Conservation (phyloP, 495 filamentous ascomycete genomes). For the Bacidia gigantensis region DNA sequence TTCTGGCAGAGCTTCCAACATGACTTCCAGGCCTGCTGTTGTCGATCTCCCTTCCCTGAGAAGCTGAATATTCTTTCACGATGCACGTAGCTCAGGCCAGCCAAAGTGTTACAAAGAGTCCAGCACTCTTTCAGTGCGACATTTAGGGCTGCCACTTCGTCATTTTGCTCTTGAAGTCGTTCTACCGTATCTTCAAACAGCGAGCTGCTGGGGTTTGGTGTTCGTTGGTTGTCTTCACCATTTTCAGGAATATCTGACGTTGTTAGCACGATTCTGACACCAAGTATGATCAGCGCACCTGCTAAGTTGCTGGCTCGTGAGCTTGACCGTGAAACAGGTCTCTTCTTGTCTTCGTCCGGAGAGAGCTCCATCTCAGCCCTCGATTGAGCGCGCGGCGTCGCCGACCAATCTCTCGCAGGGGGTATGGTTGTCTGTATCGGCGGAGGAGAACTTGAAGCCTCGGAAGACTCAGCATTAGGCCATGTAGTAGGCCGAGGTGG, state of each 20-base stretch:
- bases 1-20: conserved; percentile 87
- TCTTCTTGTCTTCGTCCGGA: conserved; percentile 26
- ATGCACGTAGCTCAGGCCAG: conserved; percentile 71
- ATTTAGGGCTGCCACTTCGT: conserved; percentile 60
- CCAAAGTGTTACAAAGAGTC: conserved; percentile 85
- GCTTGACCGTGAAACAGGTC: conserved; percentile 19
- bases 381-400: conserved; percentile 73
- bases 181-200: conserved; percentile 24
- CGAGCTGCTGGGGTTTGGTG: conserved; percentile 25
- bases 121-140: conserved; percentile 79
- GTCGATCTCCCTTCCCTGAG: conserved; percentile 52
- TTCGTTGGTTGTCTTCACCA: conserved; percentile 19
- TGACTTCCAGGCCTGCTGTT: conserved; percentile 79
- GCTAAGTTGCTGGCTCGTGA: conserved; percentile 52
- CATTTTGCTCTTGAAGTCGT: conserved; percentile 34
- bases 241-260: conserved; percentile 34
- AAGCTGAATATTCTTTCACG: conserved; percentile 59
- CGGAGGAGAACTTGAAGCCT: conserved; percentile 38
- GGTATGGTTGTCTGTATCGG: conserved; percentile 56
- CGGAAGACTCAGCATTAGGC: conserved; percentile 17
- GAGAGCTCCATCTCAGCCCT: conserved; percentile 53
- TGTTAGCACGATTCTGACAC: conserved; percentile 9
- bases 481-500: background rate
- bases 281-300: conserved; percentile 34
- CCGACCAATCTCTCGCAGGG: conserved; percentile 44